Base-by-base conservation (phyloP, 768 basidiomycete genomes). In the Favolaschia claudopus region DNA sequence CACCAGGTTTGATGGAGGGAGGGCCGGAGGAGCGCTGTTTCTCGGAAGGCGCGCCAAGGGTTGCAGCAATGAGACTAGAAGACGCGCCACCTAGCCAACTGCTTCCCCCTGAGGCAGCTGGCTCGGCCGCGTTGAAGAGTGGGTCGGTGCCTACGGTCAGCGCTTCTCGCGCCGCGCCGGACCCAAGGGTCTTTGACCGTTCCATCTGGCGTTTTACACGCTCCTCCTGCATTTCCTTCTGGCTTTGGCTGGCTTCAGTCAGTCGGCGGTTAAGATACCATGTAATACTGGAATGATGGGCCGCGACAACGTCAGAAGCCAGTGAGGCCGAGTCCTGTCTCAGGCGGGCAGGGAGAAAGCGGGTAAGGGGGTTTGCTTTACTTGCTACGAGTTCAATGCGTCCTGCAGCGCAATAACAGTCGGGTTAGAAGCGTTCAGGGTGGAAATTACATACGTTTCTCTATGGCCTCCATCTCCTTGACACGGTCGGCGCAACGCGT, bases 211-310 rank as follows among this genome's bases (percentile, higher is more conserved):
- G 86, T 71, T 88, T 89, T 52, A 95, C 84, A 45, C 97, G 89
- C 72, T 96, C 94, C 73, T 98, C 96, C 74, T 99, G 97, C 79
- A 98, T 84, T 63, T 92, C 89, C 64, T 89, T 89, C 65, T 96
- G 89, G 15, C 70, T 80, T 67, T 93, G 87, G 65, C 92, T 90
- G 24, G 89, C 85, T 61, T 91, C 86, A 0, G 94, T 83, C 33
- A 99, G 82, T 34, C 91, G 85, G 47, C 90, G 83, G 69, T 85
- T 90, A 54, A 99, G 85, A 75, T 89, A 96, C 90, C 95, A 95
- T 13, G 93, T 92, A 64, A 99, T 85, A 67, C 91, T 86, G n/a
- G 93, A 83, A 68, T 93, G 93, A 72, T 99, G 97, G 5, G 94
- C 93, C n/a, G 93, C 89, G 64, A 92, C 81, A 68, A 91, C 88